phyloP scores from a whole-genome alignment of 208 protist genomes.

The Plasmodiophora brassicae region DNA sequence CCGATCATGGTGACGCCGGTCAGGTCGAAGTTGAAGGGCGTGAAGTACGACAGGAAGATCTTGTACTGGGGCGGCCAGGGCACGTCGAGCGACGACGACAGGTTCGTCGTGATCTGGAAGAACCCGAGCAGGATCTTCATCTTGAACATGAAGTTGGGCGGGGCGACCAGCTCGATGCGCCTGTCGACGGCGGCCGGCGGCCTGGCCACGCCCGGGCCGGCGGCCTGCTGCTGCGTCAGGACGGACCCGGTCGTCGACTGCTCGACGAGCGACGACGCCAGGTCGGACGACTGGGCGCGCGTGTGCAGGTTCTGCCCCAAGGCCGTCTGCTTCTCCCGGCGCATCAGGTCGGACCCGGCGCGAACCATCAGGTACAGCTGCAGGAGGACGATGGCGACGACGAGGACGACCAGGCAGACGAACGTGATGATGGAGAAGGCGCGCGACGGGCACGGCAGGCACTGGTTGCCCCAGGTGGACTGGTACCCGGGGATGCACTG shows the following conservation, averaged over 20 bases:
- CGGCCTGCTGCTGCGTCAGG: not conserved
- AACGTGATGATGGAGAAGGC: not conserved
- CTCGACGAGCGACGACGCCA: not conserved
- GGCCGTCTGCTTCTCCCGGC: not conserved
- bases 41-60: constrained; percentile 5
- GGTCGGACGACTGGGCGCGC: not conserved
- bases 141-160: constrained; percentile 24
- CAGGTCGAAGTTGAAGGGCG: constrained; percentile 33
- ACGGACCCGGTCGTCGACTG: not conserved
- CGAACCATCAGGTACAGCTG: constrained; percentile 19
- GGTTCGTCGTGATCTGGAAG: constrained; percentile 32
- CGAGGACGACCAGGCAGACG: not conserved
- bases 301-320: not conserved
- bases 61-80: constrained; percentile 8
- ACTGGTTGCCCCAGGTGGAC: not conserved
- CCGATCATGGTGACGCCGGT: not conserved
- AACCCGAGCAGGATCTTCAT: constrained; percentile 32
- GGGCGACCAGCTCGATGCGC: too few species aligned
- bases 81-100: constrained; percentile 10
- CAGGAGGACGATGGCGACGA: not conserved
- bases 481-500: not conserved
- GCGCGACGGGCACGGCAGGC: not conserved
- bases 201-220: too few species aligned
- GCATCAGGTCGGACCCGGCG: not conserved
- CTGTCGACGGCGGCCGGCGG: too few species aligned